Base-by-base conservation (phyloP, 2,329 filamentous ascomycete species). In the Talaromyces pinophilus region DNA sequence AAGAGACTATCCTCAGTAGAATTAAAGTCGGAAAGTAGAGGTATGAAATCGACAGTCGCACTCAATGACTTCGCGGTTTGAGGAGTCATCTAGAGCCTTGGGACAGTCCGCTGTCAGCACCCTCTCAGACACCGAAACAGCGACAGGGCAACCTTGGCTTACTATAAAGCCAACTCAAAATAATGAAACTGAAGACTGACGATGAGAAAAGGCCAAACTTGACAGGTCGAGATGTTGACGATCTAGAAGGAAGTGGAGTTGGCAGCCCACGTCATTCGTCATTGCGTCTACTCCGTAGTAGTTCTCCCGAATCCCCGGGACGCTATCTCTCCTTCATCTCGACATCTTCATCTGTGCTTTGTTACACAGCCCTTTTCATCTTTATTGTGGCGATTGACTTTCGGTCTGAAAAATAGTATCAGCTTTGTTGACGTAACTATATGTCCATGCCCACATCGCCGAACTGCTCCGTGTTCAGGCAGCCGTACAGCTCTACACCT, bases 181-280 rank as follows among this genome's bases (percentile, higher is more conserved):
- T 35, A 3, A 55, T 35, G 11, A 50, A 25, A 7, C 3, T 28
- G 5, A 7, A 28, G 44, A 28, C 15, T 50, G 46, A 50, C 11
- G 22, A 3, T 5, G 28, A n/a, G 30, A 25, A 25, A 25, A 3
- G 25, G 25, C 25, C 25, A 25, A 25, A 25, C 25, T 25, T 25
- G 25, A 55, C 17, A 55, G 52, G 25, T 54, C 50, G 25, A 33
- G 25, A 28, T 52, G 22, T 8, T 28, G 46, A 28, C 46, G 25
- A n/a, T 54, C 25, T 54, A 33, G 52, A 55, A 55, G 52, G 17
- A 35, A 55, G 28, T 55, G 52, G 52, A 19, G 28, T 33, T 55
- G 52, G 30, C 52, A 33, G n/a, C 52, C 52, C 28, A 55, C 52
- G 30, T 35, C 48, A 52, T 52, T 30, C 22, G 46, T 15, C 50